Conservation (phyloP, 2,329 filamentous ascomycete species). For the Ascochyta clinopodiicola region DNA sequence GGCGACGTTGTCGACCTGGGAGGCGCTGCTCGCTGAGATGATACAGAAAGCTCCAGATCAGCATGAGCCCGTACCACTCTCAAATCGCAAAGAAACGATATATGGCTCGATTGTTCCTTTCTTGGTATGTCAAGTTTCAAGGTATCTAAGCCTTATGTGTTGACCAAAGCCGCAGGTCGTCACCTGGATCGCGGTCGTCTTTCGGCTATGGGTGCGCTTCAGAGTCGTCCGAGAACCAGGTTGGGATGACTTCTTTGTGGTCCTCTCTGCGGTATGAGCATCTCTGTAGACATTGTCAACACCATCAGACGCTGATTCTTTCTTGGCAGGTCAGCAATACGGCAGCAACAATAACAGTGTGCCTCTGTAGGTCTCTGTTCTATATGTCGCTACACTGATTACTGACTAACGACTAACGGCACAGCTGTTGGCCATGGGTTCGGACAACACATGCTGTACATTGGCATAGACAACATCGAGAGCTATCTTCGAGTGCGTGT, state of each 20-base stretch:
- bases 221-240: conserved; percentile 40
- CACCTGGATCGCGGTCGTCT: conserved; percentile 35
- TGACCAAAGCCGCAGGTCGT: conserved; percentile 29
- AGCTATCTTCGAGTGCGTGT: conserved; percentile 26
- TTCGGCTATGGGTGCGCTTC: conserved; percentile 40
- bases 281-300: too few relatives aligned
- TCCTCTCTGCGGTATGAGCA: conserved; percentile 36
- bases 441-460: conserved; percentile 42
- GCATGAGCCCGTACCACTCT: conserved; percentile 35
- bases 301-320: neutral
- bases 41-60: conserved; percentile 33
- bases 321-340: conserved; percentile 32
- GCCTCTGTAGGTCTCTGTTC: conserved; percentile 27
- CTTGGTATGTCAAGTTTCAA: conserved; percentile 25
- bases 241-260: conserved; percentile 46
- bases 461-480: conserved; percentile 15
- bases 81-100: conserved; percentile 37
- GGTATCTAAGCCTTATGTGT: neutral
- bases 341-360: conserved; percentile 31
- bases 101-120: conserved; percentile 35
- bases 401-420: conserved; percentile 10
- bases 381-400: neutral
- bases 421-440: conserved; percentile 41
- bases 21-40: conserved; percentile 26
- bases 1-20: conserved; percentile 14